Base-by-base conservation (phyloP, 495 filamentous ascomycete species). In the Talaromyces trachyspermus region DNA sequence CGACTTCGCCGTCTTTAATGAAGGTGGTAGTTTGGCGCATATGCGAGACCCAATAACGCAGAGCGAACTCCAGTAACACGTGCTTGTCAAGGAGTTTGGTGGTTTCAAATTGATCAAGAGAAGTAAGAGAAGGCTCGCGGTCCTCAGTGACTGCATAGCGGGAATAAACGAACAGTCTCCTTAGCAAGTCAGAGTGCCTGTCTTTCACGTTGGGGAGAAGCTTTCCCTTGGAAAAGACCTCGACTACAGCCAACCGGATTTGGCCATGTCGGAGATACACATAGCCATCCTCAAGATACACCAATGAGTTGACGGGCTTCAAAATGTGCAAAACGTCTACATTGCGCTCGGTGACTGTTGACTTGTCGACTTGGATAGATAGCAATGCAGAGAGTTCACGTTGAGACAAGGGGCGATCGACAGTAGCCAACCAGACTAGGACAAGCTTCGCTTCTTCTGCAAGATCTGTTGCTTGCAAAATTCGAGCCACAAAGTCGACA, bases 21-120 rank as follows among this genome's bases (percentile, higher is more conserved):
- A 52, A 68, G 33, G 40, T 48, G 5, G 60, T 54, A 0, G 57
- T 58, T 22, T 58, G 57, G 26, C 40, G 59, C 6, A 60, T 35
- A 47, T 66, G 58, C n/a, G 49, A 53, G 24, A 59, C 43, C 65
- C 65, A 68, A 56, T 68, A 68, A 10, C 61, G 59, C 9, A 68
- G 22, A 11, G 61, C 56, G 35, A 68, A 66, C 39, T 68, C 65
- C 10, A 68, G 57, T 23, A 68, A 54, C 14, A 63, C 54, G 25
- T 57, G 20, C 20, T 54, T 57, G 5, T 54, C 53, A 26, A 62
- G 24, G 5, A 63, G 46, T 0, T 41, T 37, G 6, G 35, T 46
- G 15, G 50, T 55, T 18, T 59, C 49, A 24, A 59, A 54, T 1
- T 42, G 38, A 39, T 62, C 59, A 18, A 65, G 27, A 4, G 56